Evolutionary conservation across 805 yeast genomes (phyloP).

Genomic region (Clavispora fructus): DNA sequence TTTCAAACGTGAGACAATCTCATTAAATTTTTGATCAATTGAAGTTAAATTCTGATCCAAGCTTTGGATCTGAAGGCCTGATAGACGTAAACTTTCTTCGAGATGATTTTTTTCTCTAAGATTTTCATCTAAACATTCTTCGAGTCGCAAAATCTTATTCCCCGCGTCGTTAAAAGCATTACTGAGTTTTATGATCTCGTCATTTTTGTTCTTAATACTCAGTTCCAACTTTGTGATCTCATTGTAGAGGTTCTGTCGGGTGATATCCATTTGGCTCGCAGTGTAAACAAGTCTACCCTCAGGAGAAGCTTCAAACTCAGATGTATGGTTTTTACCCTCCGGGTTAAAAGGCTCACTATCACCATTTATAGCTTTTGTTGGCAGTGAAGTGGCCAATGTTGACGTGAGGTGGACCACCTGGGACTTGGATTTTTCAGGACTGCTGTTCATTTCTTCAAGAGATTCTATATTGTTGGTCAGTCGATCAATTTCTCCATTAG

Average conservation of each 20-base stretch:
- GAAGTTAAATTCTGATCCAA: not conserved
- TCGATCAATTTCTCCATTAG: not conserved
- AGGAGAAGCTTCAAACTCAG: not conserved
- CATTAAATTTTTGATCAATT: not conserved
- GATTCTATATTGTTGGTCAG: not conserved
- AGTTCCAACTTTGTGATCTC: conserved; percentile 15
- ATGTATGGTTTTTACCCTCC: not conserved
- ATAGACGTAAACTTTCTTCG: not conserved
- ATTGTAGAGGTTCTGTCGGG: conserved; percentile 16
- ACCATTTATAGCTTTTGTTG: not conserved
- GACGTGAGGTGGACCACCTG: not conserved
- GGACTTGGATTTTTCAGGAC: not conserved
- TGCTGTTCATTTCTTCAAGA: not conserved
- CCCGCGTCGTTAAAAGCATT: not conserved
- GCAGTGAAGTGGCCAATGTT: not conserved
- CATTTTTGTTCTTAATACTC: conserved; percentile 11
- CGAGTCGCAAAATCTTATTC: not conserved
- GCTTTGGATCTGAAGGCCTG: not conserved
- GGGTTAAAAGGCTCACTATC: not conserved
- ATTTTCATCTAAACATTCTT: not conserved
- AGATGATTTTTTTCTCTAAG: not conserved
- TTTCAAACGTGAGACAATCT: not conserved
- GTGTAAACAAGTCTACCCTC: not conserved
- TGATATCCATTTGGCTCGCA: conserved; percentile 8
- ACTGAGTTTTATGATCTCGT: conserved; percentile 7